A percentile compares a stretch with the other conserved stretches of the same genome.
These are phyloP conservation scores for Dactylellina parvicollis DNA, from an alignment of 2,329 filamentous ascomycete genomes.

Conservation along the genomic window DNA sequence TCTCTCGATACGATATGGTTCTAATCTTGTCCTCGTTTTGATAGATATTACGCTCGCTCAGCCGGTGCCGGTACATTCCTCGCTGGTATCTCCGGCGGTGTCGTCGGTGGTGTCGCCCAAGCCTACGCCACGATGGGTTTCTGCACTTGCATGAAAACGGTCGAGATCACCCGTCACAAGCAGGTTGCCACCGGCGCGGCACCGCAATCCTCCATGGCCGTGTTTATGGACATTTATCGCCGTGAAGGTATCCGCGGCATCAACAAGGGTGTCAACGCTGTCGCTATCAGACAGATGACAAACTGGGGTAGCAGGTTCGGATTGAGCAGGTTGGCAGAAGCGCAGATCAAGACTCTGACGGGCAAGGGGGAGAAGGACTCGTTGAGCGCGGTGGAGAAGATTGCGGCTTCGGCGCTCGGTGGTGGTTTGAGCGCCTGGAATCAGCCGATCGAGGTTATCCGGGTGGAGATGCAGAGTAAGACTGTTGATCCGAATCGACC, in stretches of 20 bases:
- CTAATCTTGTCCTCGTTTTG: no score
- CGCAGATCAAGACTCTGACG: constrained; percentile 80
- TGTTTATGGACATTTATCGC: constrained; percentile 97
- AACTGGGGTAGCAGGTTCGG: constrained; percentile 99
- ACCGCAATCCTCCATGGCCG: constrained; percentile 88
- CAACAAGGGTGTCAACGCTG: constrained; percentile 98
- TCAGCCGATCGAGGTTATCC: constrained; percentile 99
- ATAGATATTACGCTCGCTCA: constrained; percentile 78
- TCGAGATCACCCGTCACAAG: constrained; percentile 99
- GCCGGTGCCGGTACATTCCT: constrained; percentile 87
- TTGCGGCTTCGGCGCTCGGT: constrained; percentile 83
- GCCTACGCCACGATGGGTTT: constrained; percentile 99
- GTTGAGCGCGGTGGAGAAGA: constrained; percentile 84
- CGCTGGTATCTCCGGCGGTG: constrained; percentile 87
- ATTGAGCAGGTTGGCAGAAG: constrained; percentile 88
- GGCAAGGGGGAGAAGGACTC: constrained; percentile 83
- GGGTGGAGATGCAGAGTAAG: constrained; percentile 99
- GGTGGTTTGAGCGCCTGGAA: constrained; percentile 98
- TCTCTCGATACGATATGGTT: no score
- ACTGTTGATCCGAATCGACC: constrained; percentile 96
- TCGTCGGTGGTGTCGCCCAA: constrained; percentile 93
- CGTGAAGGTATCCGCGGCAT: constrained; percentile 93
- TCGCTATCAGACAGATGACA: constrained; percentile 98
- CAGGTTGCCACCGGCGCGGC: constrained; percentile 82
- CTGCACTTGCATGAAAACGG: constrained; percentile 99